Percentiles rank a stretch among this genome's conserved stretches.
These are phyloP conservation scores for Rostrohypoxylon terebratum DNA, from an alignment of 495 filamentous ascomycete species.

Conservation along the genomic window DNA sequence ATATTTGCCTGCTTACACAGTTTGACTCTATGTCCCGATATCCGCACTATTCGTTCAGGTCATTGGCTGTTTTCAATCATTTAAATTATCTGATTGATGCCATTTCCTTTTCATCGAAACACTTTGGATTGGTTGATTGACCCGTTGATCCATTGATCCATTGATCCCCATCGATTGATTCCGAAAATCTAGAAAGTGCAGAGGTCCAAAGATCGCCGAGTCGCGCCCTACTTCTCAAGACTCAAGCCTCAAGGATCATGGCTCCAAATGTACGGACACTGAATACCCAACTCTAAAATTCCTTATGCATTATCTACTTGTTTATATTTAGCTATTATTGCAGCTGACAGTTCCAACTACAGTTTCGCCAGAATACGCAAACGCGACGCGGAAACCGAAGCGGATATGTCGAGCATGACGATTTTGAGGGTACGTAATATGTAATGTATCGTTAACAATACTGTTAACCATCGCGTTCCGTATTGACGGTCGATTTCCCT, in stretches of 20 bases:
- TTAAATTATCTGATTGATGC: neutral
- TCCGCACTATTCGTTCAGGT: conserved; percentile 8
- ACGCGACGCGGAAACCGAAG: conserved; percentile 78
- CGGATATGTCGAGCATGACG: conserved; percentile 87
- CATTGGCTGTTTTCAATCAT: neutral
- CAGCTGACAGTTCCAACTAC: neutral
- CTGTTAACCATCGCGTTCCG: neutral
- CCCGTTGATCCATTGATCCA: neutral
- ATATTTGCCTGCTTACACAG: neutral
- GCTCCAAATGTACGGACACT: conserved; percentile 40
- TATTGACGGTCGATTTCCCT: neutral
- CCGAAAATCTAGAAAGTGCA: conserved; percentile 3
- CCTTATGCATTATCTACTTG: neutral
- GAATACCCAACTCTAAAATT: neutral
- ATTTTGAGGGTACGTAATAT: conserved; percentile 76
- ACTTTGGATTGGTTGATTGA: conserved; percentile 8
- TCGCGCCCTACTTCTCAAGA: conserved; percentile 14
- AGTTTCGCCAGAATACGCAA: conserved; percentile 59
- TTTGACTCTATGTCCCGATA: conserved; percentile 2
- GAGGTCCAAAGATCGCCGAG: conserved; percentile 4
- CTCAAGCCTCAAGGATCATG: conserved; percentile 16
- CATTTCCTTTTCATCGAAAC: neutral
- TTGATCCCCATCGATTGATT: neutral
- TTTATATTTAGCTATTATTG: conserved; percentile 8
- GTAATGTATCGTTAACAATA: no score